Evolutionary conservation across 2,329 filamentous ascomycete species (phyloP).

Genomic region (Canariomyces notabilis): DNA sequence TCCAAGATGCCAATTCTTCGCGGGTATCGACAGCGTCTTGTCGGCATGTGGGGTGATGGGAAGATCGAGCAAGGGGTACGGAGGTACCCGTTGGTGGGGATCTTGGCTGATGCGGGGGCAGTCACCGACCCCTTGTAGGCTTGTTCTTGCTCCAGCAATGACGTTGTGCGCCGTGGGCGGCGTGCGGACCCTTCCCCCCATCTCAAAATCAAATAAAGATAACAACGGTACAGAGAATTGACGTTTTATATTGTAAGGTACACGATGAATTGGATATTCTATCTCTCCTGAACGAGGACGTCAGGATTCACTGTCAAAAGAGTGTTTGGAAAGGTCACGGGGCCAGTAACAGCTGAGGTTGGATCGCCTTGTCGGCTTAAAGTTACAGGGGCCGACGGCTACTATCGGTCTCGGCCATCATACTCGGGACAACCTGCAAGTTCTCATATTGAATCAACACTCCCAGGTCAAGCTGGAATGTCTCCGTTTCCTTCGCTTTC

Average conservation of each 20-base stretch:
- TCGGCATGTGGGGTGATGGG: too few species aligned
- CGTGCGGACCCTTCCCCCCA: constrained; percentile 4
- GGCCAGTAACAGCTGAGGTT: not conserved
- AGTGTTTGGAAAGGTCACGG: constrained; percentile 11
- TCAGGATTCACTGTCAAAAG: too few species aligned
- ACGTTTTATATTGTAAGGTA: too few species aligned
- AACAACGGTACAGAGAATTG: too few species aligned
- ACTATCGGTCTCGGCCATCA: constrained; percentile 19
- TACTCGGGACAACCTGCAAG: not conserved
- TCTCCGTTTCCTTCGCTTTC: constrained; percentile 1
- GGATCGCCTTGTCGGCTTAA: constrained; percentile 1
- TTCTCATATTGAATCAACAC: not conserved
- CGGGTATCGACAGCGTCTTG: too few species aligned
- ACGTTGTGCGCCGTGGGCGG: constrained; percentile 10
- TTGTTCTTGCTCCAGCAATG: constrained; percentile 5
- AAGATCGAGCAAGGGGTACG: too few species aligned
- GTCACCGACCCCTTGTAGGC: constrained; percentile 9
- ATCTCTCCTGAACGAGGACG: too few species aligned
- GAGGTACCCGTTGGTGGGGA: too few species aligned
- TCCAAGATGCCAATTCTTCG: too few species aligned
- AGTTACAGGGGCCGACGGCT: constrained; percentile 16
- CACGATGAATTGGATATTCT: too few species aligned
- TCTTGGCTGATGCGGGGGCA: constrained; percentile 20
- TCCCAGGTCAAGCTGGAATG: too few species aligned
- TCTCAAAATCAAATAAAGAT: too few species aligned